Evolutionary conservation across 139 green algal species (phyloP).

Genomic region (Deuterostichococcus epilithicus): DNA sequence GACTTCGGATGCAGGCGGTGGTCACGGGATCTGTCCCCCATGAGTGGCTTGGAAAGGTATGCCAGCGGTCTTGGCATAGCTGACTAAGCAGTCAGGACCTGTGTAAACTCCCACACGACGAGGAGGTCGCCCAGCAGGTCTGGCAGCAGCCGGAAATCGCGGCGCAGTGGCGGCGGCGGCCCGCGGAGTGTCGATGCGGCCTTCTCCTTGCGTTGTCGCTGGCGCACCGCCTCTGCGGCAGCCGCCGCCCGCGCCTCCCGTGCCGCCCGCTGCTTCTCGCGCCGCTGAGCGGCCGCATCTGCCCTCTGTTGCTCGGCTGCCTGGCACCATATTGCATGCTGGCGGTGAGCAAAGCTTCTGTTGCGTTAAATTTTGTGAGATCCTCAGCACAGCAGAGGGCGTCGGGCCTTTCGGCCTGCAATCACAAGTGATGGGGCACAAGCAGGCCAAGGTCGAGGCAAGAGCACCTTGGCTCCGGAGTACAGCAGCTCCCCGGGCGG

Average conservation of each 20-base stretch:
- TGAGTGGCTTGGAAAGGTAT: too few relatives aligned
- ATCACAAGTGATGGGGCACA: too few relatives aligned
- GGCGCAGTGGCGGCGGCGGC: slow-evolving; percentile 34
- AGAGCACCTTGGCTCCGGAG: background rate
- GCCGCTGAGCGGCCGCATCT: slow-evolving; percentile 19
- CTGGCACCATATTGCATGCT: too few relatives aligned
- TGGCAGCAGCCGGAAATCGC: slow-evolving; percentile 39
- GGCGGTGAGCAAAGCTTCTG: too few relatives aligned
- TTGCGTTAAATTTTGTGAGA: too few relatives aligned
- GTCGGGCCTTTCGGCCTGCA: too few relatives aligned
- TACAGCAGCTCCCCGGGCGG: background rate
- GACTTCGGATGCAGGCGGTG: background rate
- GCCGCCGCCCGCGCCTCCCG: background rate
- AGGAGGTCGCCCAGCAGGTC: slow-evolving; percentile 58
- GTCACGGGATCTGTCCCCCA: background rate
- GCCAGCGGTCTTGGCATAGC: too few relatives aligned
- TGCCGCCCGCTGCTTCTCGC: slow-evolving; percentile 5
- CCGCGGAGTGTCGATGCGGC: slow-evolving; percentile 31
- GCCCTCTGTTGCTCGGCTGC: background rate
- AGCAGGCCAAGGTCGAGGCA: too few relatives aligned
- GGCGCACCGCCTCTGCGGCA: slow-evolving; percentile 3
- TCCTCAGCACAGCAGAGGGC: too few relatives aligned
- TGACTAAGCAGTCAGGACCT: too few relatives aligned
- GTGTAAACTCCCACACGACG: slow-evolving; percentile 61
- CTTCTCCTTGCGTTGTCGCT: slow-evolving; percentile 34